Percentiles rank a stretch among this genome's conserved stretches.
Conservation (phyloP, 192 early-diverging fungal species). For the Helicostylum pulchrum region DNA sequence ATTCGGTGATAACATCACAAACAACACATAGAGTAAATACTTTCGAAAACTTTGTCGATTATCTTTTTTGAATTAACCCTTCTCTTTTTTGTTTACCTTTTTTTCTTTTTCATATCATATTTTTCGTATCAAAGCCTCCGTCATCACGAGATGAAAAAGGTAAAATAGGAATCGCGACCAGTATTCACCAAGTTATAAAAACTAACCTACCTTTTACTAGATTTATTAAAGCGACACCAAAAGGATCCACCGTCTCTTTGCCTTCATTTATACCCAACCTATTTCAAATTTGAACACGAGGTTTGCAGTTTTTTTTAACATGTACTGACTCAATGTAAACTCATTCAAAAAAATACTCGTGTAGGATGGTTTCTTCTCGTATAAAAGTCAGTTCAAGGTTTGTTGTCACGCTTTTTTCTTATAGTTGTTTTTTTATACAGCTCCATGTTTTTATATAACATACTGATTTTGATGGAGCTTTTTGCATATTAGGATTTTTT, state of each 20-base stretch:
- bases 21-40: no score
- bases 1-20: no score
- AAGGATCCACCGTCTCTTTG: slow-evolving; percentile 56
- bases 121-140: background rate
- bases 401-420: background rate
- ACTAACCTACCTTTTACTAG: slow-evolving; percentile 28
- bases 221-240: slow-evolving; percentile 46
- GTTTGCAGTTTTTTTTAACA: slow-evolving; percentile 16
- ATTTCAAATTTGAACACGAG: slow-evolving; percentile 72
- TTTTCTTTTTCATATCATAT: background rate
- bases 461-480: background rate
- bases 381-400: slow-evolving; percentile 56
- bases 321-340: background rate
- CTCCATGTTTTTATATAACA: background rate
- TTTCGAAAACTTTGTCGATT: background rate
- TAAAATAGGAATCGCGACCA: background rate
- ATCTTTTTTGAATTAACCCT: no score
- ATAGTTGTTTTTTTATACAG: no score
- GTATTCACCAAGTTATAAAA: background rate
- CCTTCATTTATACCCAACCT: slow-evolving; percentile 65
- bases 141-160: slow-evolving; percentile 15
- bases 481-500: slow-evolving; percentile 43
- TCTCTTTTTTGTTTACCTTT: no score
- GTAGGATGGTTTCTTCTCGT: slow-evolving; percentile 52
- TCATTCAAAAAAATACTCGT: background rate